Evolutionary conservation across 2,329 filamentous ascomycete species (phyloP).

Genomic region (Talaromyces sp.): DNA sequence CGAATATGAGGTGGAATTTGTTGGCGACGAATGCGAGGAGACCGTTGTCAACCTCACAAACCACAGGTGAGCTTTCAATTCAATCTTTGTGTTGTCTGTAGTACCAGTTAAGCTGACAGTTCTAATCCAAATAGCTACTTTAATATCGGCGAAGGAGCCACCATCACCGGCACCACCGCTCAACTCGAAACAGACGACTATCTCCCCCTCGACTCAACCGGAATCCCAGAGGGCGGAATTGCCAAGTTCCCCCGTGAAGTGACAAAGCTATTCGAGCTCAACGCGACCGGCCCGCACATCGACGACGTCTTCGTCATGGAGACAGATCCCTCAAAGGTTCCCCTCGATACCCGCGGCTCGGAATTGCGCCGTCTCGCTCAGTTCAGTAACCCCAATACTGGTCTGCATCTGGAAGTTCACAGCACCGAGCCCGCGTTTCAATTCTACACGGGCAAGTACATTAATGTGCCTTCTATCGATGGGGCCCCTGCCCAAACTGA

Average conservation of each 20-base stretch:
- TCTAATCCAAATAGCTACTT: constrained; percentile 58
- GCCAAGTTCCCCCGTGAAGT: constrained; percentile 65
- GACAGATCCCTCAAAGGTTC: constrained; percentile 60
- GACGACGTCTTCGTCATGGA: constrained; percentile 90
- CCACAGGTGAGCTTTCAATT: constrained; percentile 68
- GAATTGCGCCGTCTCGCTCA: constrained; percentile 69
- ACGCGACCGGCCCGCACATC: constrained; percentile 70
- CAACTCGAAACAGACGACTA: constrained; percentile 64
- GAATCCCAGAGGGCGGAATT: constrained; percentile 74
- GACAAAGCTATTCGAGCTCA: constrained; percentile 70
- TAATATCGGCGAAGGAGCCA: constrained; percentile 62
- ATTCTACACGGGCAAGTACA: constrained; percentile 89
- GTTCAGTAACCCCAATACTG: constrained; percentile 72
- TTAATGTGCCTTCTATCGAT: constrained; percentile 69
- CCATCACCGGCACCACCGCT: constrained; percentile 65
- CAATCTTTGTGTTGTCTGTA: no score
- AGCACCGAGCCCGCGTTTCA: constrained; percentile 97
- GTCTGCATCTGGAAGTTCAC: constrained; percentile 80
- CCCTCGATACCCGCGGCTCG: constrained; percentile 66
- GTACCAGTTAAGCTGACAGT: not conserved
- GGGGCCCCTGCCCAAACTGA: constrained; percentile 64
- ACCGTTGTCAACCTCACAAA: constrained; percentile 93
- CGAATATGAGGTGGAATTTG: constrained; percentile 85
- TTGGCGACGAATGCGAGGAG: constrained; percentile 77
- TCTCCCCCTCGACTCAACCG: constrained; percentile 71